A percentile compares a stretch with the other conserved stretches of the same genome.
phyloP scores from a whole-genome alignment of 331 rosid species.

The Pyracantha coccinea region DNA sequence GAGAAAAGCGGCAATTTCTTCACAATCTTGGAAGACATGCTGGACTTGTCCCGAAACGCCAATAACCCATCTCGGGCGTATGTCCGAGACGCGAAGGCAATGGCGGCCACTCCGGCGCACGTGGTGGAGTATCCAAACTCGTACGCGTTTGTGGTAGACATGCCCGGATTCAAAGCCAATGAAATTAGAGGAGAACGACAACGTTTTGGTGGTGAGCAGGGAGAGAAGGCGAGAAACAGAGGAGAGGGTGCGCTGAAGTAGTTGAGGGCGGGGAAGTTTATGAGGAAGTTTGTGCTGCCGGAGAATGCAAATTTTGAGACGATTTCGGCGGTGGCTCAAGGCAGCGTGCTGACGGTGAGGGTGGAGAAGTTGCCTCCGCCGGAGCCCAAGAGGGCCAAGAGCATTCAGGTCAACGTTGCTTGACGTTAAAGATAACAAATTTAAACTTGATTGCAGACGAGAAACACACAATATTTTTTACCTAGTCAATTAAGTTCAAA shows the following conservation, averaged over 20 bases:
- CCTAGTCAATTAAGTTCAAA: too few species aligned
- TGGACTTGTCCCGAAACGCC: slow-evolving; percentile 6
- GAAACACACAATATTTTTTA: too few species aligned
- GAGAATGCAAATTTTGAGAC: slow-evolving; percentile 22
- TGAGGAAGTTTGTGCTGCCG: slow-evolving; percentile 33
- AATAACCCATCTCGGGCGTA: slow-evolving; percentile 9
- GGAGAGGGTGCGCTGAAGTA: slow-evolving; percentile 23
- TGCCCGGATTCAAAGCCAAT: slow-evolving; percentile 26
- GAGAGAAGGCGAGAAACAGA: slow-evolving; percentile 32
- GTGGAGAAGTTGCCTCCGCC: slow-evolving; percentile 32
- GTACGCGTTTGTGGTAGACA: slow-evolving; percentile 13
- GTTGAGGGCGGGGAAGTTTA: slow-evolving; percentile 28
- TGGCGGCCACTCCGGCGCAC: slow-evolving; percentile 25
- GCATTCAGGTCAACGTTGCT: slow-evolving; percentile 24
- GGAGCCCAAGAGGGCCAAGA: slow-evolving; percentile 37
- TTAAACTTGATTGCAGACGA: too few species aligned
- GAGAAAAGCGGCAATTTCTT: slow-evolving; percentile 11
- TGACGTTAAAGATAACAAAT: background rate
- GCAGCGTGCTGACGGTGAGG: slow-evolving; percentile 30
- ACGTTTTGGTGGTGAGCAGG: slow-evolving; percentile 27
- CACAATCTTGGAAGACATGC: slow-evolving; percentile 17
- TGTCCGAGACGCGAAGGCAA: slow-evolving; percentile 22
- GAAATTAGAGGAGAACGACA: slow-evolving; percentile 28
- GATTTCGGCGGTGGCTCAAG: slow-evolving; percentile 19
- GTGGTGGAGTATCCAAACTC: slow-evolving; percentile 19